Base-by-base conservation (phyloP, 495 filamentous ascomycete species). In the Penicillium odoratum region DNA sequence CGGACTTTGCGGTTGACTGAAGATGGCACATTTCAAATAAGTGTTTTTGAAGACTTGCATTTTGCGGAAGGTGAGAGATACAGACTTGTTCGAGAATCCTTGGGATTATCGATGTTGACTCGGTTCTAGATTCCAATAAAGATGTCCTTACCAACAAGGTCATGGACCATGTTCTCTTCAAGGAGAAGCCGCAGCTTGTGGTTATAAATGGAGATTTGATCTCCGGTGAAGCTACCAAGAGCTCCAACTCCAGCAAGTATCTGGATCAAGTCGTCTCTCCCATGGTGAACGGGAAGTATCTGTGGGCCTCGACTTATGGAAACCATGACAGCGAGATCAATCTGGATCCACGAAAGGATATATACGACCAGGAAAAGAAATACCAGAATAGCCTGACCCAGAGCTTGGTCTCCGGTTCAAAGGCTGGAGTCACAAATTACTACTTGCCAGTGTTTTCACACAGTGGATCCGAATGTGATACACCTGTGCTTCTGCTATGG, bases 161-260 rank as follows among this genome's bases (percentile, higher is more conserved):
- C 7, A 84, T 91, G 68, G 81, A 82, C 51, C 63, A 71, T 13
- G 72, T 91, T 16, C 78, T 92, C 3, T 70, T 81, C n/a, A 58
- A 69, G 6, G 88, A 91, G 61, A 60, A 67, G 0, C 58, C 78
- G 0, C 73, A 85, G 28, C 79, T 91, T 2, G 85, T 88, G 21
- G 80, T 92, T 7, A 68, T 92, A 1, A 92, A 91, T 52, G 88
- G 89, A 36, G 89, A 91, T 60, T 73, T 91, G 9, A 86, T 91
- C 57, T 87, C 89, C 0, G 87, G 88, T 25, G 85, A 91, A 58
- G 83, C 84, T 54, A 81, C 81, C 1, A 82, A 77, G 40, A 63
- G 75, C 11, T 72, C 80, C 28, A 88, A 90, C 61, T 79, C 80
- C 11, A 83, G 75, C 5, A 50, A 71, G 21, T 88, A 89, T 55